Base-by-base conservation (phyloP, 495 filamentous ascomycete genomes). In the Aspergillus egyptiacus region DNA sequence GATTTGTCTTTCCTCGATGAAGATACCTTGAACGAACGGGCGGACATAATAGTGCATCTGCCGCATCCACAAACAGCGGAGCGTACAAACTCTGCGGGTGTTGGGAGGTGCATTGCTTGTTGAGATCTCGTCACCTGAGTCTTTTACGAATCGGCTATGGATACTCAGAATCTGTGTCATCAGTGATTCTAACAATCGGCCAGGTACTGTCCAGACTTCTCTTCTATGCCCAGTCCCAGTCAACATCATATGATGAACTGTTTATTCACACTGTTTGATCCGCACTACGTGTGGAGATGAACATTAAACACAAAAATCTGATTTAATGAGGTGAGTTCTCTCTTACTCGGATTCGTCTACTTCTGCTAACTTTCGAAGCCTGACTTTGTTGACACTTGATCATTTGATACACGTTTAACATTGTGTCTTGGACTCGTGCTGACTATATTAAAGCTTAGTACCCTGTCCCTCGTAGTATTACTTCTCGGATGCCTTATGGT, bases 181-280 rank as follows among this genome's bases (percentile, higher is more conserved):
- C 19, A 42, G 19, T 46, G 11, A 51, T 56, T 50, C 53, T 57
- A 53, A 60, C 53, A 38, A 15, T 30, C 10, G 10, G 36, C 11
- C 63, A 71, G 66, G 67, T 71, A 71, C 44, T 59, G 24, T 48
- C 36, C 31, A 51, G 46, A 48, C 20, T 41, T 43, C 19, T 45
- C 35, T 18, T 33, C 51, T 15, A 46, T 39, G 48, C 35, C 13
- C 47, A 35, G 41, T 52, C 62, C 63, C 68, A 72, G 58, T 67
- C 60, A 66, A 64, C 60, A 60, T 68, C 70, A 74, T 57, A 86
- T 87, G 84, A 87, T 87, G 79, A 85, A 76, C 69, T 71, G 14
- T 70, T 68, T 86, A 96, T 96, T 96, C 90, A 96, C 90, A 96
- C 90, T 96, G 87, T 96, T 89, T 91, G 90, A 96, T 79, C 81